Base-by-base conservation (phyloP, 345 rosid species). In the Bruguiera sexangula region DNA sequence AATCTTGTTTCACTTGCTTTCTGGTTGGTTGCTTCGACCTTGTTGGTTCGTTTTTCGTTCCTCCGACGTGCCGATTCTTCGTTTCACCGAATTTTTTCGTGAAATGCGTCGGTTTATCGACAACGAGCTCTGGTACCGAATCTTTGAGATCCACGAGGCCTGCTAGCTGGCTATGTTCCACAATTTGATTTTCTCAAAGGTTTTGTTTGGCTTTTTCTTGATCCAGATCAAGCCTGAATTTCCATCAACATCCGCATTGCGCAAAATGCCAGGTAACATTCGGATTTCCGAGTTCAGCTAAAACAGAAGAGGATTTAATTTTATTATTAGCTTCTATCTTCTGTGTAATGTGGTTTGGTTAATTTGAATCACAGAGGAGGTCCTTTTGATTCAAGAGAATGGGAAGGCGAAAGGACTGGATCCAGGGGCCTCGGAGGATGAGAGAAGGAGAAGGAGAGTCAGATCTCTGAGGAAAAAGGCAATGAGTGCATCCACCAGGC, bases 401-500 rank as follows among this genome's bases (percentile, higher is more conserved):
- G 88, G 84, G 70, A 79, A 69, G 71, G 74, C 72, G 6, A 85
- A 76, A 71, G 67, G 78, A 43, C 67, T 76, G 64, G 88, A 88
- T 69, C 59, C 85, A 68, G 96, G 84, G 75, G 73, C 68, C 2
- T 86, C 85, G 1, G 96, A 88, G 10, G 96, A 89, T 55, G 98
- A 89, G 78, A 78, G 69, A 61, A 79, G 86, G 69, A 79, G 88
- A 70, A 26, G 62, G 43, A 82, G 85, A 73, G 78, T 80, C 64
- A 87, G 89, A 83, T 82, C 85, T 62, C 68, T 88, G 24, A 91
- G 80, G 84, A 91, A 85, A 82, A 88, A 87, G 77, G 96, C 97
- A 11, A 85, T 84, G 83, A 89, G 75, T 77, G 97, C 97, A 43
- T 89, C 98, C 0, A 82, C 84, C 8, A 88, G 77, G 79, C 64